Conservation (phyloP, 148 eudicot species). For the Cornus florida region DNA sequence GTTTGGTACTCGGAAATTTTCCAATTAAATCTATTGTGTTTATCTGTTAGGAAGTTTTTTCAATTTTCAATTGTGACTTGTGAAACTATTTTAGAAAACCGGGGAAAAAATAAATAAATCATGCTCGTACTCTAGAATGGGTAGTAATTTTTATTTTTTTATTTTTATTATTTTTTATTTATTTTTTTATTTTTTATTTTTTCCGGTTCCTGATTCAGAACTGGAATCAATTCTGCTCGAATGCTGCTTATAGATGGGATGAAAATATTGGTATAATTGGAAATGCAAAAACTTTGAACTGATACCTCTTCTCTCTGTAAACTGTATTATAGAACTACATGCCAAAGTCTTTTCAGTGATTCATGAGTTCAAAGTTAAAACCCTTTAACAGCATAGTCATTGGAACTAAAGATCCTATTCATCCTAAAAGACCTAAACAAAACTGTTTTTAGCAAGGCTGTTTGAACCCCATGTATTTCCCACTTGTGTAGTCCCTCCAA, state of each 20-base stretch:
- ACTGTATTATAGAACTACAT: too few relatives aligned
- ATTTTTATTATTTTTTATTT: too few relatives aligned
- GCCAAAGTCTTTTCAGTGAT: neutral
- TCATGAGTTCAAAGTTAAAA: neutral
- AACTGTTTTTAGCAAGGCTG: conserved; percentile 31
- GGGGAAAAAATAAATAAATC: too few relatives aligned
- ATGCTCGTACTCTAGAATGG: too few relatives aligned
- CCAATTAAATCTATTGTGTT: neutral
- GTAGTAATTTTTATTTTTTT: too few relatives aligned
- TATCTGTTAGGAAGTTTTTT: neutral
- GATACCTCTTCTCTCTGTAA: neutral
- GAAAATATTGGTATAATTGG: neutral
- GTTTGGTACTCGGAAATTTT: neutral
- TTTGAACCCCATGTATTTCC: conserved; percentile 58
- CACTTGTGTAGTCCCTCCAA: conserved; percentile 47
- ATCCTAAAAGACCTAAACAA: too few relatives aligned
- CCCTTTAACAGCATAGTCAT: neutral
- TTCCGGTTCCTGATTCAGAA: too few relatives aligned
- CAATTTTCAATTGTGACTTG: neutral
- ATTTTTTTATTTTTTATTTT: too few relatives aligned
- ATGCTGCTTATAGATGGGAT: too few relatives aligned
- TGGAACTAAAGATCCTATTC: neutral
- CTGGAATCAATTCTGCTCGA: too few relatives aligned
- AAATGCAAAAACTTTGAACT: neutral
- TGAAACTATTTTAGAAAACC: neutral